Evolutionary conservation across 768 basidiomycete genomes (phyloP).

Genomic region (Lactarius hatsudake): DNA sequence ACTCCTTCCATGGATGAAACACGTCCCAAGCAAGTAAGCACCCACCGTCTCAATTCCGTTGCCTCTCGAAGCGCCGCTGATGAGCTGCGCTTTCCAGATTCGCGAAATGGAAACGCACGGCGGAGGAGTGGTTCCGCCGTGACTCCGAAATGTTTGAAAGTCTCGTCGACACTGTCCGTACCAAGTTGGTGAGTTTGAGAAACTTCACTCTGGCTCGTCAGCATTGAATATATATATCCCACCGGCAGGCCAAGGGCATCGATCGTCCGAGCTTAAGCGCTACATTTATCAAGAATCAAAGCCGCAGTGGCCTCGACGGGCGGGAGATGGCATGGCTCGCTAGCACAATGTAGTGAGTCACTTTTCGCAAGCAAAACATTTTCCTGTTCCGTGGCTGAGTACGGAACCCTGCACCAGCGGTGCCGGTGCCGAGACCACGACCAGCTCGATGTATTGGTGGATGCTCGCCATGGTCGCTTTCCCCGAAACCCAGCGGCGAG

Average conservation of each 20-base stretch:
- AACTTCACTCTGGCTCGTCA: not conserved
- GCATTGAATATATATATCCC: not conserved
- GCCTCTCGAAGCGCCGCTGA: not conserved
- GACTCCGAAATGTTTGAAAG: conserved; percentile 25
- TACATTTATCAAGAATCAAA: conserved; percentile 21
- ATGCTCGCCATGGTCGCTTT: conserved; percentile 29
- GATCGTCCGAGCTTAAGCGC: conserved; percentile 23
- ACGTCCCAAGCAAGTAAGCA: conserved; percentile 23
- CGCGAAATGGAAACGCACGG: conserved; percentile 26
- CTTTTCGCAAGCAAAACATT: not conserved
- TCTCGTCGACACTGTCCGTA: conserved; percentile 18
- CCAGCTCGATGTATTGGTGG: conserved; percentile 25
- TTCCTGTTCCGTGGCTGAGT: not conserved
- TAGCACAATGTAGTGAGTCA: conserved; percentile 30
- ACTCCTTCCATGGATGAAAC: conserved; percentile 26
- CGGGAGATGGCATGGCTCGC: conserved; percentile 29
- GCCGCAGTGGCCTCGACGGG: conserved; percentile 18
- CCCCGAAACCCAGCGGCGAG: conserved; percentile 26
- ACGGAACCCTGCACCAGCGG: conserved; percentile 7
- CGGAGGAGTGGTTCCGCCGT: conserved; percentile 22
- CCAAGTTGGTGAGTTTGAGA: conserved; percentile 15
- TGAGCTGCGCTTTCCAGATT: conserved; percentile 10
- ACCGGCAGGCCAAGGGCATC: conserved; percentile 18
- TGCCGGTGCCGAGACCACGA: conserved; percentile 26
- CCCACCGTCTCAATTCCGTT: not conserved